Base-by-base conservation (phyloP, 2,329 filamentous ascomycete species). In the Colletotrichum aenigma region DNA sequence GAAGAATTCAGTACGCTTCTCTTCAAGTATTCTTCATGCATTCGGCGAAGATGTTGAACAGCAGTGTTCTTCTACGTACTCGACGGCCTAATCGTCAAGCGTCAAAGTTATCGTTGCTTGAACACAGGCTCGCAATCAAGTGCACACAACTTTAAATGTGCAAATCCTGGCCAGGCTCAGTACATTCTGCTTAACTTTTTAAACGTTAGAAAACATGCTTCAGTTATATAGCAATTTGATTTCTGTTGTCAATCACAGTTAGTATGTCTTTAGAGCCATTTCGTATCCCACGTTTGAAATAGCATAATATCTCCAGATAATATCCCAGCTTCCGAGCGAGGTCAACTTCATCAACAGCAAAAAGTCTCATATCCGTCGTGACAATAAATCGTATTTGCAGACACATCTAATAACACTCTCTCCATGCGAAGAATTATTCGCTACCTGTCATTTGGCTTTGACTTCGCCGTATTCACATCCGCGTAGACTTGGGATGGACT, bases 1-100 rank as follows among this genome's bases (percentile, higher is more conserved):
- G 1, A 36, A 36, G 0, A 7, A 36, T 36, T 16, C 3, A 36
- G 15, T 36, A 36, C 6, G 34, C 7, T 16, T 36, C 34, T 7
- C 6, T 36, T 7, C 34, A 43, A 43, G 16, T 9, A 43, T 43
- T 48, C 38, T 6, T n/a, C 0, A 12, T 21, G 9, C 21, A 48
- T 48, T 1, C 9, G 0, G 0, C 10, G 18, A 12, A 48, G n/a
- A 48, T 21, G 2, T 13, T 48, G 4, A 3, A 10, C 4, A n/a
- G 0, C 4, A 43, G 16, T n/a, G 8, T 43, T 38, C 4, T 8
- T 16, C 0, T 16, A 13, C 15, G 15, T 16, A 16, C 15, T 8
- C 7, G 7, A 4, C 16, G 15, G 13, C 7, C 15, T 7, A 43
- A 9, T 43, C 8, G 16, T 43, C 8, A 43, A 43, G 36, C 36